Evolutionary conservation across 768 basidiomycete genomes (phyloP).

Genomic region (Phaeotremella skinneri): DNA sequence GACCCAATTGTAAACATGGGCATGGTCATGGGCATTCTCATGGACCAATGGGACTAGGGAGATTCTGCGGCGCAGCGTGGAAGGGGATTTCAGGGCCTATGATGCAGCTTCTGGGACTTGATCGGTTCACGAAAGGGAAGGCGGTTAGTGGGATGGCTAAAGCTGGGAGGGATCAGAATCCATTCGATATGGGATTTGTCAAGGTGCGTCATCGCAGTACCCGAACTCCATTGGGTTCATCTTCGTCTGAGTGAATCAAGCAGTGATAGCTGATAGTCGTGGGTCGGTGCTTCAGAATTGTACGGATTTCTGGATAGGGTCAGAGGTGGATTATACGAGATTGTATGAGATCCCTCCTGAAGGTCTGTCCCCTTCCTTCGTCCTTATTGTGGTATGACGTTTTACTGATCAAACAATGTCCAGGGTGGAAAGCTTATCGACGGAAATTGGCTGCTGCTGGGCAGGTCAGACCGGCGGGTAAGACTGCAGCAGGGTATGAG

Average conservation of each 20-base stretch:
- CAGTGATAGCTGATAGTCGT: background rate
- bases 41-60: conserved; percentile 8
- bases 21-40: conserved; percentile 26
- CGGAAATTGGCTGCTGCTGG: conserved; percentile 23
- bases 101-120: conserved; percentile 86
- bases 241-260: background rate
- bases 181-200: conserved; percentile 77
- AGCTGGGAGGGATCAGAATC: conserved; percentile 75
- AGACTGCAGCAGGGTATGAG: conserved; percentile 24
- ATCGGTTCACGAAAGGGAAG: conserved; percentile 87
- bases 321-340: conserved; percentile 80
- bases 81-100: conserved; percentile 55
- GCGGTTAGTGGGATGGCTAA: conserved; percentile 81
- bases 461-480: conserved; percentile 8
- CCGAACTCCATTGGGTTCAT: background rate
- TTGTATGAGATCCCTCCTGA: conserved; percentile 86
- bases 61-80: conserved; percentile 14
- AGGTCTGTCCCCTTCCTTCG: conserved; percentile 53
- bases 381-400: background rate
- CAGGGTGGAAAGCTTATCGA: conserved; percentile 42
- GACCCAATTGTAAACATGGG: conserved; percentile 54
- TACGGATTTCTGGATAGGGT: conserved; percentile 89
- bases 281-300: conserved; percentile 44
- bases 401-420: conserved; percentile 1
- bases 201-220: conserved; percentile 40